Evolutionary conservation across 768 basidiomycete species (phyloP).

Genomic region (Epithele typhae): DNA sequence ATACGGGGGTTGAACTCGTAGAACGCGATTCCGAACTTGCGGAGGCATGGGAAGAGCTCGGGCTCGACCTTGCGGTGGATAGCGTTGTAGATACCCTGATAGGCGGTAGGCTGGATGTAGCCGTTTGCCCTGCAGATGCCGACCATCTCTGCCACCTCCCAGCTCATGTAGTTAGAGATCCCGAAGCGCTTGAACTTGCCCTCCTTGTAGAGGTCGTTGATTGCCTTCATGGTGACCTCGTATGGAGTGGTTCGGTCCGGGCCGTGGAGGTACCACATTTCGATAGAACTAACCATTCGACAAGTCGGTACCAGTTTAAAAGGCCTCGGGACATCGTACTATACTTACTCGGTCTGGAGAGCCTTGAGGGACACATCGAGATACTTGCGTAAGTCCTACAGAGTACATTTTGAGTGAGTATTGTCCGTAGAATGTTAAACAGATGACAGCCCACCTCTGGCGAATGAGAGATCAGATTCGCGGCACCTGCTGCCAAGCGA

Average conservation of each 20-base stretch:
- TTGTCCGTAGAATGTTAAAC: no score
- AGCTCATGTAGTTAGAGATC: constrained; percentile 40
- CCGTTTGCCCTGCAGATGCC: constrained; percentile 37
- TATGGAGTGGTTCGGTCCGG: constrained; percentile 40
- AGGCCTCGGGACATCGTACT: no score
- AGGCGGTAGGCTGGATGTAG: constrained; percentile 45
- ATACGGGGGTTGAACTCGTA: constrained; percentile 38
- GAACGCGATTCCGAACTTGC: constrained; percentile 38
- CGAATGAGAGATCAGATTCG: constrained; percentile 19
- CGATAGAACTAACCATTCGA: no score
- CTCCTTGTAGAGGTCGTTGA: constrained; percentile 46
- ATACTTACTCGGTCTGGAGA: no score
- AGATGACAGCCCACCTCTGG: constrained; percentile 17
- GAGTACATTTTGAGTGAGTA: no score
- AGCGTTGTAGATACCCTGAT: constrained; percentile 45
- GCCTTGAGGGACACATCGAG: no score
- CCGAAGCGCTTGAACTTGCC: constrained; percentile 48
- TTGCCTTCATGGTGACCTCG: constrained; percentile 41
- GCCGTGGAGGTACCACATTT: constrained; percentile 41
- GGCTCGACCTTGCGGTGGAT: constrained; percentile 33
- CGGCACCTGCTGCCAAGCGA: not conserved
- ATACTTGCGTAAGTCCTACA: no score
- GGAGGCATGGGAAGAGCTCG: constrained; percentile 40
- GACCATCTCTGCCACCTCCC: constrained; percentile 44
- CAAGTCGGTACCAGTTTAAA: no score